Evolutionary conservation across 768 basidiomycete species (phyloP), one percentile per base, ranked within the genome.

Genomic region (Amanita exitialis): DNA sequence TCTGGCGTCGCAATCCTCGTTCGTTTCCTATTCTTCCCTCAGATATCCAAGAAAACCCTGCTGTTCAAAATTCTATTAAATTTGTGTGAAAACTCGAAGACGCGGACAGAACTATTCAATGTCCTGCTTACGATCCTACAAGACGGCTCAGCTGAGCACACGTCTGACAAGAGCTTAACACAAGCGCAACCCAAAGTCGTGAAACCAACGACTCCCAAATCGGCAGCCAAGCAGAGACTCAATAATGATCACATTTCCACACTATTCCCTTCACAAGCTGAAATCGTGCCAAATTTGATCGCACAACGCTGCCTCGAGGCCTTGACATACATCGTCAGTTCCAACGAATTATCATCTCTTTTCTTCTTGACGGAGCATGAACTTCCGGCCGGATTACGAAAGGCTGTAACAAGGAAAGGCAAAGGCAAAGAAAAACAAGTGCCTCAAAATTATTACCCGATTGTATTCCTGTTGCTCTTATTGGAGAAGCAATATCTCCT

Each of bases 331-430:
- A 90, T 98, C 56, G 93, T 96, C 63, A 78, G 74, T 51, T 74
- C 82, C 20, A 98, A 96, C 62, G 86, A 91, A 53, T 64, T 78
- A 15, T 88, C 90, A 1, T 86, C 93, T 0, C 67, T 90, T 15
- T 98, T 94, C 76, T 98, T 99, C 80, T 74, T 99, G 53, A 89
- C 84, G 1, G 96, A 99, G 65, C 92, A 97, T 57, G 96, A 99
- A 57, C 72, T 92, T 30, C 84, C 87, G 5, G 75, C 74, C n/a
- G 85, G 86, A 41, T 74, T 94, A 13, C 80, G 82, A 55, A 79
- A 82, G 57, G 65, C 73, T 10, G 66, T 75, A 6, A 78, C 78
- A 16, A 90, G 86, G 67, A 96, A 96, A 66, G 93, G 92, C 7
- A 97, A 96, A 66, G 94, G 91, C 18, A 97, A 96, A 65, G 94